Conservation (phyloP, 768 basidiomycete genomes). For the Tricholoma bakamatsutake region DNA sequence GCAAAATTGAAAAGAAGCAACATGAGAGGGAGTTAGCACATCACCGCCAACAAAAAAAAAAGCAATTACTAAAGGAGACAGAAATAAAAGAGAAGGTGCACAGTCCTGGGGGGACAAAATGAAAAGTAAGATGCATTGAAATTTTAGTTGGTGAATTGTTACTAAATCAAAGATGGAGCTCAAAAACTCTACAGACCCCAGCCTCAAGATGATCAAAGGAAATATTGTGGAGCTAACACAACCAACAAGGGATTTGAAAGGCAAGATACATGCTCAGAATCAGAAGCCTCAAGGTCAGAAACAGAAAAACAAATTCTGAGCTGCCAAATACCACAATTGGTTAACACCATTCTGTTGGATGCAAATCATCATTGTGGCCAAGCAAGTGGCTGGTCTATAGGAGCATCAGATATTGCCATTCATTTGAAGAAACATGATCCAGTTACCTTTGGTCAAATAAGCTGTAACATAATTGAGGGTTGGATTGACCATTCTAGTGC, state of each 20-base stretch:
- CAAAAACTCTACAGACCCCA: neutral
- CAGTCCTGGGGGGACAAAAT: conserved; percentile 3
- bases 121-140: neutral
- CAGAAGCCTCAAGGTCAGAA: conserved; percentile 1
- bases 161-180: conserved; percentile 1
- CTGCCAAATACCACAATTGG: conserved; percentile 3
- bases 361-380: neutral
- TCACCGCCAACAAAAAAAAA: neutral
- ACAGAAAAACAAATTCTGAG: neutral
- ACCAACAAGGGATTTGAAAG: neutral
- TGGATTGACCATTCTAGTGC: conserved; percentile 19
- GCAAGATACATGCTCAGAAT: neutral
- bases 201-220: neutral
- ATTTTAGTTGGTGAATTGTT: neutral
- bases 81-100: neutral
- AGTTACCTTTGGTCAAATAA: conserved; percentile 13
- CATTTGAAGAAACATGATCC: conserved; percentile 9
- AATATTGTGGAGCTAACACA: neutral
- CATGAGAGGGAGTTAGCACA: neutral
- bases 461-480: conserved; percentile 13
- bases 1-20: neutral
- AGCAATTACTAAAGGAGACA: neutral
- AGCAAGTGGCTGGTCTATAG: neutral
- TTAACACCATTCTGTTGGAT: neutral
- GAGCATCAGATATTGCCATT: conserved; percentile 10